These are phyloP conservation scores for Pestalotiopsis sp. DNA, from an alignment of 2,329 filamentous ascomycete species.

Conservation along the genomic window DNA sequence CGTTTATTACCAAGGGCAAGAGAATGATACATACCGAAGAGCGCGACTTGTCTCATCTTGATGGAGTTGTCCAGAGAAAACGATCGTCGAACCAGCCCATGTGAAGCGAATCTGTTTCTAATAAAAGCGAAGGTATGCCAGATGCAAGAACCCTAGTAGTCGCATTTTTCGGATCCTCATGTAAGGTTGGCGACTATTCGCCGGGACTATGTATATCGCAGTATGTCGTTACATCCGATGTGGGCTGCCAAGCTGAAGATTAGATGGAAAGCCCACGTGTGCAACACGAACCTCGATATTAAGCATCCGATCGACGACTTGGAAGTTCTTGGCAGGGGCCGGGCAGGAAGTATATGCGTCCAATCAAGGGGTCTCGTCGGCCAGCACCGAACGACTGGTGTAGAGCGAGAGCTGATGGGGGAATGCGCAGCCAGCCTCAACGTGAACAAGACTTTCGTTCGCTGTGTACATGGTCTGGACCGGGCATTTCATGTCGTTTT, in stretches of 20 bases:
- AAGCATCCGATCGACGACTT: not conserved
- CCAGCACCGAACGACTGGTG: not conserved
- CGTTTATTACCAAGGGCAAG: not conserved
- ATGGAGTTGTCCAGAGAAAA: not conserved
- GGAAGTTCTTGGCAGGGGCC: not conserved
- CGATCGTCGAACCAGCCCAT: not conserved
- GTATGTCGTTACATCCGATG: not conserved
- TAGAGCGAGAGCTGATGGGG: not conserved
- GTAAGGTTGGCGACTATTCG: not conserved
- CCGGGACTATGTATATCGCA: not conserved
- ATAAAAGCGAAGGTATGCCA: not conserved
- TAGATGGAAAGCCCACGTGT: not conserved
- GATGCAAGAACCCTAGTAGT: not conserved
- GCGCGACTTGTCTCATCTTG: conserved; percentile 2
- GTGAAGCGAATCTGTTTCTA: not conserved
- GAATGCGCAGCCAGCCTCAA: not conserved
- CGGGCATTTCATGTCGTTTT: no score
- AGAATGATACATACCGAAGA: not conserved
- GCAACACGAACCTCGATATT: not conserved
- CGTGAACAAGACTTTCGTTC: no score
- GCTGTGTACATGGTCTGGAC: no score
- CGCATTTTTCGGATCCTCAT: not conserved
- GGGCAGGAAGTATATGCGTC: not conserved
- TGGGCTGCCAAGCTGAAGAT: not conserved
- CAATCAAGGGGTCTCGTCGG: not conserved